phyloP scores from a whole-genome alignment of 225 moss, liverwort and hornwort genomes.

The Polytrichum formosum region DNA sequence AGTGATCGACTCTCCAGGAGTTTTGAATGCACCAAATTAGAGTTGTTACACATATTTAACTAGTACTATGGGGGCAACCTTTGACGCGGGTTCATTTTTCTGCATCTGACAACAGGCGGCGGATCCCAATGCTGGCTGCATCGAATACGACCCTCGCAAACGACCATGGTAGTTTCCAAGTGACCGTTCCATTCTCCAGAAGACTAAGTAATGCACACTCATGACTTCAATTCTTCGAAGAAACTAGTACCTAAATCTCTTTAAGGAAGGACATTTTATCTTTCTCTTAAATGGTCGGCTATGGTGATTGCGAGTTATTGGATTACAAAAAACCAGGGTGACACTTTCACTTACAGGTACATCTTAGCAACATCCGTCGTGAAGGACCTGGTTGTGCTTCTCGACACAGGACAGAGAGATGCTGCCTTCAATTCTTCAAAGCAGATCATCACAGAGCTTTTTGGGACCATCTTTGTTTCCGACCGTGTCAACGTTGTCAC shows the following conservation, averaged over 20 bases:
- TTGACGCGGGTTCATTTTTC: too few species aligned
- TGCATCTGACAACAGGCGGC: constrained; percentile 22
- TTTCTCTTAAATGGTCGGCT: too few species aligned
- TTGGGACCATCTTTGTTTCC: constrained; percentile 28
- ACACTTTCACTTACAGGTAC: constrained; percentile 34
- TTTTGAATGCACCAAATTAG: too few species aligned
- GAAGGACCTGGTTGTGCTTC: constrained; percentile 53
- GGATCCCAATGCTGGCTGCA: constrained; percentile 39
- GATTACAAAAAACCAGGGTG: not conserved
- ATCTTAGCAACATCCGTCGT: constrained; percentile 44
- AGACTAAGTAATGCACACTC: not conserved
- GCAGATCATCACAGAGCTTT: constrained; percentile 32
- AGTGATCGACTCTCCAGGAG: too few species aligned
- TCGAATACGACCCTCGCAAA: constrained; percentile 53
- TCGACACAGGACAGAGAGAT: constrained; percentile 41
- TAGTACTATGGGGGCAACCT: too few species aligned
- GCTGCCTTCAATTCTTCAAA: constrained; percentile 32
- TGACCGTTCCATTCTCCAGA: constrained; percentile 1
- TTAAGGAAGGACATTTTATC: not conserved
- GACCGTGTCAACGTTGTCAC: constrained; percentile 45
- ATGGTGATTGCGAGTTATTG: too few species aligned
- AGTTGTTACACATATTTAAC: too few species aligned
- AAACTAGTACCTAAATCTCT: not conserved
- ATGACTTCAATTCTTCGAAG: not conserved
- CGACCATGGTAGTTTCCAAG: constrained; percentile 43